Conservation (phyloP, 768 basidiomycete species). For the Amylocystis lapponica region DNA sequence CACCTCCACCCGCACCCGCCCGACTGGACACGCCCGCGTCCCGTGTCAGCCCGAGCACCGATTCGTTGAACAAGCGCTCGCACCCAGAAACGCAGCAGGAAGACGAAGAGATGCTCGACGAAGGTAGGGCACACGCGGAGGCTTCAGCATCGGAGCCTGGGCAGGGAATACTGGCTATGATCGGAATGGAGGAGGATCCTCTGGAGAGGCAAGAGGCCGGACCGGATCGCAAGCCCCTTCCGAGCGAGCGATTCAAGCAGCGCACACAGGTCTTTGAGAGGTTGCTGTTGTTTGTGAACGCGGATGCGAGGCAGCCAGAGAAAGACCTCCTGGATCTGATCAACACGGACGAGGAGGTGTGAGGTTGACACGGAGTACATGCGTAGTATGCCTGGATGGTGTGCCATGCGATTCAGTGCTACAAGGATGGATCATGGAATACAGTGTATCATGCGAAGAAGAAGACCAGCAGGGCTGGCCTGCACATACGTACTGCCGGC, state of each 20-base stretch:
- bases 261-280: constrained; percentile 67
- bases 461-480: neutral
- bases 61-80: neutral
- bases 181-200: constrained; percentile 25
- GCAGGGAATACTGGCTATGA: neutral
- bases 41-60: neutral
- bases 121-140: neutral
- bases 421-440: constrained; percentile 4
- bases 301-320: constrained; percentile 60
- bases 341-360: constrained; percentile 24
- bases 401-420: no score
- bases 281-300: constrained; percentile 57
- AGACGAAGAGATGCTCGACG: constrained; percentile 1
- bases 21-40: neutral
- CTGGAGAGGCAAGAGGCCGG: constrained; percentile 7
- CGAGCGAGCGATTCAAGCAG: constrained; percentile 50
- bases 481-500: neutral
- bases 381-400: constrained; percentile 2
- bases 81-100: neutral
- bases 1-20: neutral
- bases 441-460: neutral
- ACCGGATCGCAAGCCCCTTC: constrained; percentile 23
- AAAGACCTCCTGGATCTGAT: constrained; percentile 61
- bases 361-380: no score
- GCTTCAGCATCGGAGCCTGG: neutral